A percentile compares a stretch with the other conserved stretches of the same genome.
phyloP scores from a whole-genome alignment of 2,329 filamentous ascomycete genomes.

The Thermothelomyces thermophilus region DNA sequence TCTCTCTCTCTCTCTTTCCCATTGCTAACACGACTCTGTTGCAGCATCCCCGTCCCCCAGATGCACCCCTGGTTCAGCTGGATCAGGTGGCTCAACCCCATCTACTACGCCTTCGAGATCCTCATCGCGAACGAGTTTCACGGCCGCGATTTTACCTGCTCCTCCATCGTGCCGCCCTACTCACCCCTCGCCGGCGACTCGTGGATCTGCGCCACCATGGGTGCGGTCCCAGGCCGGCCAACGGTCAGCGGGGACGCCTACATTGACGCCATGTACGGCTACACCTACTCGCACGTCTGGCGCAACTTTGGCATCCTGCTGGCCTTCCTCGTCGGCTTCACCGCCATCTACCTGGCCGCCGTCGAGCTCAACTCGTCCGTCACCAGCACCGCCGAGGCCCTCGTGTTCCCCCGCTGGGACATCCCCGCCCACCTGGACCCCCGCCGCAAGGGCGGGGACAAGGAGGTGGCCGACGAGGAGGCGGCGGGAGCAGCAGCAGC shows the following conservation, averaged over 20 bases:
- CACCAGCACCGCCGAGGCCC: constrained; percentile 58
- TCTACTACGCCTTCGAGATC: constrained; percentile 59
- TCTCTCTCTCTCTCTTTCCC: too few species aligned
- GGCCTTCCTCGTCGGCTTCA: constrained; percentile 58
- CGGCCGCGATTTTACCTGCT: constrained; percentile 50
- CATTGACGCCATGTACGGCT: constrained; percentile 49
- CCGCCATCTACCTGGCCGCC: constrained; percentile 54
- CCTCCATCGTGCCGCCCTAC: constrained; percentile 42
- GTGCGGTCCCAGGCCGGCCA: constrained; percentile 46
- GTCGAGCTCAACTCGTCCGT: constrained; percentile 60
- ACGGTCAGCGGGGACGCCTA: constrained; percentile 57
- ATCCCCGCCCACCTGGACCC: constrained; percentile 38
- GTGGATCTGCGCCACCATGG: constrained; percentile 48
- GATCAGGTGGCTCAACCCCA: constrained; percentile 69
- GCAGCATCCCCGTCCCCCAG: constrained; percentile 38
- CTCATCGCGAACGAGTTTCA: constrained; percentile 58
- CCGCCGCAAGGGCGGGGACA: constrained; percentile 19
- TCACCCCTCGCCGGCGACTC: constrained; percentile 37
- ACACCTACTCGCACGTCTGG: constrained; percentile 54
- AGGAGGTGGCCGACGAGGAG: constrained; percentile 14
- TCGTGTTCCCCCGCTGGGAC: constrained; percentile 57
- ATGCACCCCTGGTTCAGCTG: constrained; percentile 70
- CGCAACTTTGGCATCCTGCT: constrained; percentile 63
- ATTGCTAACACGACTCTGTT: background rate
- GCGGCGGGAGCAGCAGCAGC: too few species aligned